Conservation (phyloP, 2,329 filamentous ascomycete genomes). For the Tricladium varicosporioides region DNA sequence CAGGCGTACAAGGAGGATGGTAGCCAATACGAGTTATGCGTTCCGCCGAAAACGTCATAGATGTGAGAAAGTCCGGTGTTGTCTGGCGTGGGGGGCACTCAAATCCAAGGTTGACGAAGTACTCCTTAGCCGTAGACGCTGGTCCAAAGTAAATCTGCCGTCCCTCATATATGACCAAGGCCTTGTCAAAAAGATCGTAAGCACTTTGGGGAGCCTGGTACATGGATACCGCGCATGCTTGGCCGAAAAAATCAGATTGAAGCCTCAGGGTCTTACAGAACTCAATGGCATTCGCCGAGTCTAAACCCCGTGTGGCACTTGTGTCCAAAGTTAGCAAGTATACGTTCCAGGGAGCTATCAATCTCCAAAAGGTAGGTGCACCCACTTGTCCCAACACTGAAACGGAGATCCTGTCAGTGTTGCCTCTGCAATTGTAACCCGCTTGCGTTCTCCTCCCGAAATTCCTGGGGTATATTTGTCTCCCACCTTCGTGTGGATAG, state of each 20-base stretch:
- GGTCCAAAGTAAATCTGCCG: conserved; percentile 72
- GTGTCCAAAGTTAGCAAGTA: neutral
- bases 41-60: conserved; percentile 62
- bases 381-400: conserved; percentile 69
- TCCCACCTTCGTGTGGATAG: conserved; percentile 69
- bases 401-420: conserved; percentile 53
- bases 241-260: conserved; percentile 60
- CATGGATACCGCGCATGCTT: conserved; percentile 63
- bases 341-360: too few species aligned
- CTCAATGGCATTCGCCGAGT: conserved; percentile 69
- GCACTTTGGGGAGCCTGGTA: conserved; percentile 64
- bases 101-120: conserved; percentile 69
- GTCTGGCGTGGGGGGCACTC: conserved; percentile 58
- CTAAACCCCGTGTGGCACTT: conserved; percentile 60
- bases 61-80: conserved; percentile 68
- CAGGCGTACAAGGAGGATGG: conserved; percentile 50
- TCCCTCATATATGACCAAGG: conserved; percentile 62
- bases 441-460: conserved; percentile 68
- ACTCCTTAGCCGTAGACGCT: conserved; percentile 59
- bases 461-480: conserved; percentile 66
- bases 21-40: conserved; percentile 54
- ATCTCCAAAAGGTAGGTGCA: too few species aligned
- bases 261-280: conserved; percentile 67
- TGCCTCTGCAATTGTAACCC: conserved; percentile 77
- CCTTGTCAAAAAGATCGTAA: conserved; percentile 66